These are phyloP conservation scores for Ophiocordyceps robertsii DNA, from an alignment of 2,329 filamentous ascomycete genomes.

Conservation along the genomic window DNA sequence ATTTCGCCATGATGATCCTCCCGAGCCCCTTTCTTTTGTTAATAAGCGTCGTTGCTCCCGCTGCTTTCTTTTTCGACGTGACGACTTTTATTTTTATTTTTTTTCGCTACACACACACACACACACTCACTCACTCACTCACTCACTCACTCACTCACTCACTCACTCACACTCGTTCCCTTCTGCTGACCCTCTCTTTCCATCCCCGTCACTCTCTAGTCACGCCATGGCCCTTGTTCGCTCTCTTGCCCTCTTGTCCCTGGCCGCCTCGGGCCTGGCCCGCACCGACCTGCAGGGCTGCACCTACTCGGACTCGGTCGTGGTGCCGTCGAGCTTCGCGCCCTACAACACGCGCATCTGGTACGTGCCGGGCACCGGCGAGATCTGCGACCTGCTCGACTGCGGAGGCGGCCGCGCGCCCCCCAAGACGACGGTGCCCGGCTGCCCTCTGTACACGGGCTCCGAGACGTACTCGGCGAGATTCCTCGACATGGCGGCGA, in stretches of 20 bases:
- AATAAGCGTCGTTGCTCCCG: too few relatives aligned
- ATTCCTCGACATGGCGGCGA: constrained; percentile 26
- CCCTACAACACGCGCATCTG: constrained; percentile 36
- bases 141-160: too few relatives aligned
- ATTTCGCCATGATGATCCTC: too few relatives aligned
- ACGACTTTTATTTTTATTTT: too few relatives aligned
- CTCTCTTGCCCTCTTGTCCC: constrained; percentile 9
- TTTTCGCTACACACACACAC: too few relatives aligned
- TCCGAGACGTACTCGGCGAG: constrained; percentile 39
- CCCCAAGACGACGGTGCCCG: constrained; percentile 48
- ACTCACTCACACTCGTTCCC: too few relatives aligned
- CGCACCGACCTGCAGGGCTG: constrained; percentile 34
- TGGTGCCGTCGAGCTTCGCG: constrained; percentile 12
- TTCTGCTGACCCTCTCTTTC: too few relatives aligned
- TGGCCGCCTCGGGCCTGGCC: constrained; percentile 19
- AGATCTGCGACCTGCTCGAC: constrained; percentile 51
- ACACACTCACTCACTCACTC: too few relatives aligned
- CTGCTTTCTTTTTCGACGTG: too few relatives aligned
- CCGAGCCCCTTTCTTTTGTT: too few relatives aligned
- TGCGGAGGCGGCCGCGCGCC: constrained; percentile 55
- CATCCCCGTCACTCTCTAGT: too few relatives aligned
- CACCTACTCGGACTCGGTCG: constrained; percentile 22
- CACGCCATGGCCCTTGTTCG: neutral
- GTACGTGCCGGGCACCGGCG: constrained; percentile 49
- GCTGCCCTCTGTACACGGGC: constrained; percentile 41